Conservation (phyloP, 192 early-diverging fungal genomes). For the Dissophora ornata region DNA sequence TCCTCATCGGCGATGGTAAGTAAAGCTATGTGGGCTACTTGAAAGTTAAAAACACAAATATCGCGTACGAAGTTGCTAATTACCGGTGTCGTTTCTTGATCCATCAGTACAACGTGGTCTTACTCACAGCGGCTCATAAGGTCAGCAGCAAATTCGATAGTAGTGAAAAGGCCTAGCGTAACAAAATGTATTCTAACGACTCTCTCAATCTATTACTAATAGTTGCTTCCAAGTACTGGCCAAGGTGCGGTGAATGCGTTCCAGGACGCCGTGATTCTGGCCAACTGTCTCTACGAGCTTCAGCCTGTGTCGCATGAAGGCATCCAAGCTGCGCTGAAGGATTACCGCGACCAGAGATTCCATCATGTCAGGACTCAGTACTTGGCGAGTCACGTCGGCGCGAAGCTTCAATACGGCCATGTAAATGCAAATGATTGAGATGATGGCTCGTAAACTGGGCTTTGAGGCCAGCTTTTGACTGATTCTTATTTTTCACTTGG, state of each 20-base stretch:
- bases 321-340: slow-evolving; percentile 7
- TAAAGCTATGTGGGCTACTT: no score
- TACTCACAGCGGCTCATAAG: slow-evolving; percentile 8
- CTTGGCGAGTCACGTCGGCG: neutral
- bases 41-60: no score
- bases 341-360: slow-evolving; percentile 6
- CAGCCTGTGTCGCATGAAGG: neutral
- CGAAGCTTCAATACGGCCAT: slow-evolving; percentile 8
- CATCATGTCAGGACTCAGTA: slow-evolving; percentile 1
- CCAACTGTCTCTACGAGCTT: slow-evolving; percentile 25
- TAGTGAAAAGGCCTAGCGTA: no score
- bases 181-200: no score
- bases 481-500: neutral
- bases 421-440: neutral
- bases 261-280: slow-evolving; percentile 27
- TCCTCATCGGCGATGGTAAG: slow-evolving; percentile 19
- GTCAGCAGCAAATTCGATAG: no score
- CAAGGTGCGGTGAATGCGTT: slow-evolving; percentile 17
- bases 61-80: no score
- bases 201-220: no score
- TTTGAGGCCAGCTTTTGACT: neutral
- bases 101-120: neutral
- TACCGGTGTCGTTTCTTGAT: neutral
- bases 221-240: slow-evolving; percentile 26
- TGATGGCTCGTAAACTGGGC: neutral